Conservation (phyloP, 495 filamentous ascomycete species). For the Penicillium taxi region DNA sequence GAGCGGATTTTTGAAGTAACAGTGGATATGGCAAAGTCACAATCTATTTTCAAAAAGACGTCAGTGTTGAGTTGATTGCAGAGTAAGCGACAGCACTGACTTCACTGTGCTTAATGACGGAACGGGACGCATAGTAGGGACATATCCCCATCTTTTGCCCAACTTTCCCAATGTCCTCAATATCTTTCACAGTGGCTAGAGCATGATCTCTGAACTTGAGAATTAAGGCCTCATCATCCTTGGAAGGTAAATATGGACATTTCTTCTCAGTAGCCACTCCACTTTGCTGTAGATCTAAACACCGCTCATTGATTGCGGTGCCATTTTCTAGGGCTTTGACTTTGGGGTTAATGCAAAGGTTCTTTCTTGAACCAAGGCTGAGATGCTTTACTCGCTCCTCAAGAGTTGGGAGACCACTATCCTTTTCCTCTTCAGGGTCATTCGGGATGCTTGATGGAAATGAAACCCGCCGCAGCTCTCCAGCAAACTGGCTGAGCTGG, state of each 20-base stretch:
- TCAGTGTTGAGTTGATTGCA: too few relatives aligned
- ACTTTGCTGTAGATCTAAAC: conserved; percentile 80
- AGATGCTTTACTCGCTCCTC: conserved; percentile 74
- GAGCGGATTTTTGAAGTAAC: conserved; percentile 77
- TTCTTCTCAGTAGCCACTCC: conserved; percentile 55
- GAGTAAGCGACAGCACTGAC: too few relatives aligned
- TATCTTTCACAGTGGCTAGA: conserved; percentile 79
- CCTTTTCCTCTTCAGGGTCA: conserved; percentile 20
- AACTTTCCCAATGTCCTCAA: conserved; percentile 77
- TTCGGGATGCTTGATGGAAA: conserved; percentile 55
- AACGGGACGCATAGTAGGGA: conserved; percentile 89
- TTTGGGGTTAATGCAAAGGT: conserved; percentile 83
- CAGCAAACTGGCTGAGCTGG: conserved; percentile 87
- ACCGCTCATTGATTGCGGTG: conserved; percentile 91
- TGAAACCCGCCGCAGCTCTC: conserved; percentile 73
- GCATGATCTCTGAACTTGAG: conserved; percentile 84
- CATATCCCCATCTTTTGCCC: conserved; percentile 78
- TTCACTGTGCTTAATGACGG: conserved; percentile 73
- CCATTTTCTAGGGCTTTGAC: conserved; percentile 63
- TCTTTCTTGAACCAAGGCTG: conserved; percentile 81
- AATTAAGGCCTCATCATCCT: conserved; percentile 61
- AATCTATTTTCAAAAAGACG: conserved; percentile 53
- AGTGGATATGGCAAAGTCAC: conserved; percentile 91
- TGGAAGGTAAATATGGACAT: conserved; percentile 72
- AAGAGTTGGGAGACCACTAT: conserved; percentile 23